Conservation (phyloP, 169 alveolate genomes). For the Plasmodium fragile region DNA sequence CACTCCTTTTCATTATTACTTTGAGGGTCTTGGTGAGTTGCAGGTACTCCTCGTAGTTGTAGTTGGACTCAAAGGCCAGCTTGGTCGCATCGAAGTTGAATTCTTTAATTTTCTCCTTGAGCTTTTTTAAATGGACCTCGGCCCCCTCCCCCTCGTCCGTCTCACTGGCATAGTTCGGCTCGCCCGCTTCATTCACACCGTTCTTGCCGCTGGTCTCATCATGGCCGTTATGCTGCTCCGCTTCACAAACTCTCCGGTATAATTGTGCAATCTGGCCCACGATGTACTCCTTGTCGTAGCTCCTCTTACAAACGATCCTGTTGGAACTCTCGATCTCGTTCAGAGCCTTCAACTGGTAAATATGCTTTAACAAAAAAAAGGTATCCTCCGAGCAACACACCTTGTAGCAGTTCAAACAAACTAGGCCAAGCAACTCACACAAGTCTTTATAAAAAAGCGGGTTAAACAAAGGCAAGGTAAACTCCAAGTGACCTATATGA, state of each 20-base stretch:
- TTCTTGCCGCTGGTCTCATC: no score
- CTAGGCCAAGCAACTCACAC: conserved; percentile 91
- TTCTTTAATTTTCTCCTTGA: conserved; percentile 40
- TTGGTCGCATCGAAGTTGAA: conserved; percentile 34
- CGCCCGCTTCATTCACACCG: background rate
- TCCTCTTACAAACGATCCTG: conserved; percentile 45
- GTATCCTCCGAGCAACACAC: conserved; percentile 79
- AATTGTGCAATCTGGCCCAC: conserved; percentile 54
- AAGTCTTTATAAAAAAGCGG: conserved; percentile 93
- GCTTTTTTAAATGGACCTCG: background rate
- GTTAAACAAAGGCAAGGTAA: conserved; percentile 94
- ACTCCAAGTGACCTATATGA: conserved; percentile 95
- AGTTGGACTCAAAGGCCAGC: conserved; percentile 46
- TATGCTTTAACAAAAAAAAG: conserved; percentile 71
- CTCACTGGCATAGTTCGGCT: background rate
- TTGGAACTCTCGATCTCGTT: conserved; percentile 77
- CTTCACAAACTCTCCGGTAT: conserved; percentile 49
- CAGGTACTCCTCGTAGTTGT: conserved; percentile 59
- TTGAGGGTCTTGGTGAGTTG: conserved; percentile 12
- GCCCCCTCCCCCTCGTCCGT: background rate
- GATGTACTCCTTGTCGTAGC: conserved; percentile 65
- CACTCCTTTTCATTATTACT: conserved; percentile 8
- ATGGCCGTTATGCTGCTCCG: background rate
- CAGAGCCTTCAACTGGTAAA: conserved; percentile 77
- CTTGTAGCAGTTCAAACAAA: conserved; percentile 85